Conservation (phyloP, 83 land plant species). For the Thuja plicata region DNA sequence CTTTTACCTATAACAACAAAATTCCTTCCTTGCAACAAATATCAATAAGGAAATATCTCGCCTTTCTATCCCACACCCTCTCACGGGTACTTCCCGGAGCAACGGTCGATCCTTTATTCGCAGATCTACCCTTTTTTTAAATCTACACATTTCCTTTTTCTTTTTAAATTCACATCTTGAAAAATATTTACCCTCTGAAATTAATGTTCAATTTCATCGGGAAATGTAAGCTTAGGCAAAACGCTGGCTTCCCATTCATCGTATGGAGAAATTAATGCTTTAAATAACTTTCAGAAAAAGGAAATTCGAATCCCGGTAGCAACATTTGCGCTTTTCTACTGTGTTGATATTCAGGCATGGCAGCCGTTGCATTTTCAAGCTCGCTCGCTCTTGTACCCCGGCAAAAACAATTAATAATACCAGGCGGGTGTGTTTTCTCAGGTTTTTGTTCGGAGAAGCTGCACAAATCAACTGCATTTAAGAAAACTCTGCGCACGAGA, state of each 20-base stretch:
- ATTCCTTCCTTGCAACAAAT: too few relatives aligned
- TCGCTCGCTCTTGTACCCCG: not conserved
- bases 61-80: not conserved
- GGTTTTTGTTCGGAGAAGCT: not conserved
- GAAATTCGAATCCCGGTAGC: not conserved
- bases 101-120: too few relatives aligned
- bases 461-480: not conserved
- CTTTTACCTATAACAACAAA: too few relatives aligned
- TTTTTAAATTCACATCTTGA: not conserved
- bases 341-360: not conserved
- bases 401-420: not conserved
- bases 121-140: too few relatives aligned
- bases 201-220: too few relatives aligned
- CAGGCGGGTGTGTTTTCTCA: not conserved
- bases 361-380: not conserved
- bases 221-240: too few relatives aligned
- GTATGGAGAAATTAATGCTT: too few relatives aligned
- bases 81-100: not conserved
- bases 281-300: too few relatives aligned
- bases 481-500: not conserved
- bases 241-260: too few relatives aligned
- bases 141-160: too few relatives aligned
- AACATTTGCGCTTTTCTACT: not conserved
- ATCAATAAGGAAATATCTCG: too few relatives aligned
- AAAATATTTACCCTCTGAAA: too few relatives aligned